Evolutionary conservation across 805 yeast genomes (phyloP).

Genomic region (Myxozyma nipponensis): DNA sequence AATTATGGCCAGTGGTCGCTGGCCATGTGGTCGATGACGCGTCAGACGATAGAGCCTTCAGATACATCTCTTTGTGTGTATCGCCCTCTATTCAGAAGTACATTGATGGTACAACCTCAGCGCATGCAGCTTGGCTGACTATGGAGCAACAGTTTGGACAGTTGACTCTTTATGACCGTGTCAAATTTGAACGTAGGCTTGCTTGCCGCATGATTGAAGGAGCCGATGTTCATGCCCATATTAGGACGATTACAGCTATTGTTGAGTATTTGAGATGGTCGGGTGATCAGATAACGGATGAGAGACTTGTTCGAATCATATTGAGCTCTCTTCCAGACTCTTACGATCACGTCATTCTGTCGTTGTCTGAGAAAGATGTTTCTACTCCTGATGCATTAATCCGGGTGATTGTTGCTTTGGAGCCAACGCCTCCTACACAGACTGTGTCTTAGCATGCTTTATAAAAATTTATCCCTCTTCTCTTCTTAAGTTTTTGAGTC

Average conservation of each 20-base stretch:
- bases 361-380: slow-evolving; percentile 6
- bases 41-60: slow-evolving; percentile 5
- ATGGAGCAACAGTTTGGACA: slow-evolving; percentile 8
- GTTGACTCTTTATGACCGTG: slow-evolving; percentile 11
- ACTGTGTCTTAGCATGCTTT: background rate
- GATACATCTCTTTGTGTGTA: slow-evolving; percentile 11
- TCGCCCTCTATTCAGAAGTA: slow-evolving; percentile 1
- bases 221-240: background rate
- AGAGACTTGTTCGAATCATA: slow-evolving; percentile 8
- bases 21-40: background rate
- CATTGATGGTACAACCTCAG: background rate
- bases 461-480: background rate
- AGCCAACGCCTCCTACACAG: too few species aligned
- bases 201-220: slow-evolving; percentile 4
- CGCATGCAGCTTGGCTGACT: slow-evolving; percentile 7
- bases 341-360: slow-evolving; percentile 6
- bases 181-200: slow-evolving; percentile 8
- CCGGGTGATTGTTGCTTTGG: background rate
- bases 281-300: slow-evolving; percentile 11
- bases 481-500: background rate
- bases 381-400: background rate
- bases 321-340: slow-evolving; percentile 15
- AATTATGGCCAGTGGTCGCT: slow-evolving; percentile 7
- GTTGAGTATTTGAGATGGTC: slow-evolving; percentile 16
- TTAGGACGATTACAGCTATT: slow-evolving; percentile 2